Percentiles rank a stretch among this genome's conserved stretches.
Evolutionary conservation across 495 filamentous ascomycete species (phyloP).

Genomic region (Cercophora sp.): DNA sequence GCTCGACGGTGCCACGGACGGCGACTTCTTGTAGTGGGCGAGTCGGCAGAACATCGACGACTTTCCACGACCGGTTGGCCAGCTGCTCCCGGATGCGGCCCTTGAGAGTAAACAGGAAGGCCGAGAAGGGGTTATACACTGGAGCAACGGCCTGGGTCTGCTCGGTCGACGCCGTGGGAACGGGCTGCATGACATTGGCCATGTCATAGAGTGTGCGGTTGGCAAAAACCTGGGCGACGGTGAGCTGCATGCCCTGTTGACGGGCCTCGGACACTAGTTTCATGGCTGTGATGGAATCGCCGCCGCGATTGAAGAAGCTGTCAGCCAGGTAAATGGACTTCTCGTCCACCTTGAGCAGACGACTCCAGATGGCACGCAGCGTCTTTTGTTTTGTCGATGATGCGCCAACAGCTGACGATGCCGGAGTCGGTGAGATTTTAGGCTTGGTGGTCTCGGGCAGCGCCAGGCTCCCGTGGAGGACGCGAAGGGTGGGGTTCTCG

Average conservation of each 20-base stretch:
- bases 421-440: slow-evolving; percentile 10
- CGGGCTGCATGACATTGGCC: slow-evolving; percentile 29
- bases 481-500: slow-evolving; percentile 2
- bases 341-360: slow-evolving; percentile 31
- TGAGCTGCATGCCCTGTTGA: slow-evolving; percentile 48
- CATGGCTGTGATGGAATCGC: slow-evolving; percentile 69
- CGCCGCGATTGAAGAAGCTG: slow-evolving; percentile 61
- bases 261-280: slow-evolving; percentile 59
- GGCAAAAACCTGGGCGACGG: slow-evolving; percentile 51
- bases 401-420: slow-evolving; percentile 9
- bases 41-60: slow-evolving; percentile 55
- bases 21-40: slow-evolving; percentile 63
- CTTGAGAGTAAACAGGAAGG: slow-evolving; percentile 14
- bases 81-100: slow-evolving; percentile 32
- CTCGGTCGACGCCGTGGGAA: slow-evolving; percentile 4
- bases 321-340: slow-evolving; percentile 48
- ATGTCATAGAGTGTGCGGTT: slow-evolving; percentile 47
- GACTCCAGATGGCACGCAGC: slow-evolving; percentile 32
- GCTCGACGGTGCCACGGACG: slow-evolving; percentile 54
- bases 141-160: slow-evolving; percentile 17
- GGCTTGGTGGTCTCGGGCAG: slow-evolving; percentile 9
- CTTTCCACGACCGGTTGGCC: slow-evolving; percentile 42
- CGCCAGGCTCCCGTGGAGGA: slow-evolving; percentile 9
- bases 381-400: slow-evolving; percentile 37
- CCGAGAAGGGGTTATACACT: slow-evolving; percentile 22